phyloP scores from a whole-genome alignment of 2,329 filamentous ascomycete genomes.

The Septoria linicola region DNA sequence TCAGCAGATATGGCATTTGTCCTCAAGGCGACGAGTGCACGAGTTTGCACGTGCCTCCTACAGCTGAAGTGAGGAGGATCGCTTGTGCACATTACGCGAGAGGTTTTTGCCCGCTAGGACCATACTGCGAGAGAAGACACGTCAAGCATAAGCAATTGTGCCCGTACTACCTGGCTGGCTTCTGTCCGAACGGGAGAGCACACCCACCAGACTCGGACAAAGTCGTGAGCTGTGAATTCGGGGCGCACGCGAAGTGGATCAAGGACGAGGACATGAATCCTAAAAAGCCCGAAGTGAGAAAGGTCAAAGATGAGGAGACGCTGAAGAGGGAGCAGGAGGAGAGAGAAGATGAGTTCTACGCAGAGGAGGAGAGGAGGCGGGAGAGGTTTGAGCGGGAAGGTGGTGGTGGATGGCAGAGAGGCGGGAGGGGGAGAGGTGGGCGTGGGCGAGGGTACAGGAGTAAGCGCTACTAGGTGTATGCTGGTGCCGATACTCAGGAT shows the following conservation, averaged over 20 bases:
- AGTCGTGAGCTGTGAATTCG: constrained; percentile 65
- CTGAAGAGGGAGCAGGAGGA: constrained; percentile 62
- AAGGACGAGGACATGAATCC: constrained; percentile 61
- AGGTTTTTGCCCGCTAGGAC: constrained; percentile 90
- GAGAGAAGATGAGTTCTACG: constrained; percentile 53
- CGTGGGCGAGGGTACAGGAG: constrained; percentile 21
- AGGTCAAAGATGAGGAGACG: constrained; percentile 73
- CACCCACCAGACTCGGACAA: constrained; percentile 38
- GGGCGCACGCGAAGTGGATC: constrained; percentile 77
- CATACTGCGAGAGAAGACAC: constrained; percentile 83
- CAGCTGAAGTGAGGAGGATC: constrained; percentile 58
- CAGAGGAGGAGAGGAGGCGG: constrained; percentile 52
- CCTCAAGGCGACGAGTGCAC: constrained; percentile 91
- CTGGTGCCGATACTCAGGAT: no score
- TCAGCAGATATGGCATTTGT: constrained; percentile 88
- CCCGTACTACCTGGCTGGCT: constrained; percentile 83
- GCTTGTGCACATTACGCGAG: constrained; percentile 82
- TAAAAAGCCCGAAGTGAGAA: constrained; percentile 56
- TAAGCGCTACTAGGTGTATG: constrained; percentile 11
- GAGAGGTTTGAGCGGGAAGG: constrained; percentile 50
- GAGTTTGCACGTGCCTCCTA: constrained; percentile 60
- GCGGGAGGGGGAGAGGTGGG: constrained; percentile 44
- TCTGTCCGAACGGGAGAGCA: constrained; percentile 75
- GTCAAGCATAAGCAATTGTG: constrained; percentile 74
- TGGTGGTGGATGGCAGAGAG: constrained; percentile 47